Base-by-base conservation (phyloP, 2,329 filamentous ascomycete genomes). In the Cladobotryum mycophilum region DNA sequence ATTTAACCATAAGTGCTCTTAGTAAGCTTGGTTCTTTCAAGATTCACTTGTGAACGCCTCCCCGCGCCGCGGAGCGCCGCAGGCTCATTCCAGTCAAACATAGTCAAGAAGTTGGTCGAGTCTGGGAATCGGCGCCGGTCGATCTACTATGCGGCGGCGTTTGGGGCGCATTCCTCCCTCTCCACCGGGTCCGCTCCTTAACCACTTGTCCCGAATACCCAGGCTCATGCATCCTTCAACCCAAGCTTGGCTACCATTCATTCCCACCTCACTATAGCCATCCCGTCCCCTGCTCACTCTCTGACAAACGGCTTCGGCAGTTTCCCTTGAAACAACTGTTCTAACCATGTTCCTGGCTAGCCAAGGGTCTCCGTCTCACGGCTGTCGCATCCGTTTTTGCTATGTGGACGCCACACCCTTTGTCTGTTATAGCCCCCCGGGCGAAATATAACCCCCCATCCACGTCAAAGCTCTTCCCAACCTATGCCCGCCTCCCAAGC, bases 391-490 rank as follows among this genome's bases (percentile, higher is more conserved):
- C 41, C 41, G 15, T 22, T 18, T 42, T 42, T 42, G n/a, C 41
- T 18, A 30, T 30, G 25, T 30, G 4, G 25, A 30, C 25, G 25
- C 25, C 25, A 30, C 15, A 20, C 59, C 58, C 55, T 62, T 61
- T 59, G 52, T 52, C 55, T 55, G 59, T 55, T 64, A 64, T 61
- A 62, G 48, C 55, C 59, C 60, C 56, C 25, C 25, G 3, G 25
- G 25, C 25, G 25, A 30, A 30, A 30, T 30, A 30, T 30, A 30
- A 30, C 25, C 25, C 25, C 25, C 25, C 25, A 30, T 42, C 41
- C 41, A 42, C 41, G 41, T 42, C 41, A 42, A 42, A 42, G 41
- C 41, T 42, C 58, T 53, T 54, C 57, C 58, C 58, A 53, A 56
- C 59, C 53, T 42, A 42, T 22, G n/a, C 15, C 41, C 41, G 25